Evolutionary conservation across 768 basidiomycete genomes (phyloP), one percentile per base, ranked within the genome.

Genomic region (Rhizopogon vesiculosus): DNA sequence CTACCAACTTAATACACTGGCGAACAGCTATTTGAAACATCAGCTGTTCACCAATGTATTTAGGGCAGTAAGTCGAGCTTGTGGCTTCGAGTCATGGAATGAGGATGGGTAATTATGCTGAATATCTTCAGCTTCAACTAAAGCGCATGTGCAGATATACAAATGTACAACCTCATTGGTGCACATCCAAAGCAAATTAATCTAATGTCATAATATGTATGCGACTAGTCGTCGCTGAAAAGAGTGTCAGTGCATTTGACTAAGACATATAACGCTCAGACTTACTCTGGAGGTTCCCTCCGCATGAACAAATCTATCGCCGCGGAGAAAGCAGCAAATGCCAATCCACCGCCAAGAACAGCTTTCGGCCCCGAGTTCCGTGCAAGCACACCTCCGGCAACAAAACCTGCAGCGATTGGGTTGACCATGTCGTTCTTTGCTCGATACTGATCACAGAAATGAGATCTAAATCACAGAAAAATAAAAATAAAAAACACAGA

Each of bases 381-480:
- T 9, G 94, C 95, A 3, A 98, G 82, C 18, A 97, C 76, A 39
- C 89, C 93, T 29, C 96, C 96, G 3, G 93, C 83, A 4, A 94
- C 68, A 68, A 96, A 93, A 1, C 96, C 96, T 6, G 91, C 87
- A 12, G 86, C 81, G 16, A 93, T 82, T 9, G 93, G 89, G 68
- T 98, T 98, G 54, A 85, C 87, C 62, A 98, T 91, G 69, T 98
- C 96, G 65, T 97, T 95, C 73, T 86, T 93, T 8, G 93, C 95
- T 44, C 96, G 93, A 72, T 97, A 98, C 95, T 97, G 58, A 2
- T 38, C 7, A 3, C 16, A 33, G 25, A 0, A 25, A 13, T 67
- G 35, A 62, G 29, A 44, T 25, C 10, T 44, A n/a, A 5, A 29
- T 8, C 49, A 55, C 31, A 42, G 10, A 31, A 35, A 39, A 31